These are phyloP conservation scores for Phytophthora foliorum DNA, from an alignment of 352 stramenopile species.

Conservation along the genomic window DNA sequence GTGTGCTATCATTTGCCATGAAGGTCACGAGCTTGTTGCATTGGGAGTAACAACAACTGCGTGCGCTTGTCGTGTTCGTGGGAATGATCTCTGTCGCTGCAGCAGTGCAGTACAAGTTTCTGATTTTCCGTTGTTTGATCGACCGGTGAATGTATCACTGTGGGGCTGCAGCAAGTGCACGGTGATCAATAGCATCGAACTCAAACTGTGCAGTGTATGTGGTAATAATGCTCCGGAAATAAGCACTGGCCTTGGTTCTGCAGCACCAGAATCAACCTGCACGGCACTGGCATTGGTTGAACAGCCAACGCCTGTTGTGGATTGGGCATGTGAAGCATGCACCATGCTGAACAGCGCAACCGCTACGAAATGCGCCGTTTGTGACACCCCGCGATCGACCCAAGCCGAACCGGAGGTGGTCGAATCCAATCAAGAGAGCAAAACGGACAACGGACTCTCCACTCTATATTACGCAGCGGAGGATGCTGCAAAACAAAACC, in stretches of 20 bases:
- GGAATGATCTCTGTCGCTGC: constrained; percentile 63
- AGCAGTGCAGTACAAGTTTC: constrained; percentile 43
- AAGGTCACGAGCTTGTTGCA: constrained; percentile 84
- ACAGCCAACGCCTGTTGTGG: constrained; percentile 28
- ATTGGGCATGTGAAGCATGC: constrained; percentile 83
- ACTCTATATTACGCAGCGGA: constrained; percentile 79
- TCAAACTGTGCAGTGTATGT: constrained; percentile 75
- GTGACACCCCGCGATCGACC: constrained; percentile 59
- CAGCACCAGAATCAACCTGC: constrained; percentile 48
- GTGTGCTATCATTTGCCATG: constrained; percentile 82
- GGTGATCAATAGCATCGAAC: constrained; percentile 73
- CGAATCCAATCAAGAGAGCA: constrained; percentile 27
- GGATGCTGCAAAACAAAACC: constrained; percentile 46
- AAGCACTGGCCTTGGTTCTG: constrained; percentile 7
- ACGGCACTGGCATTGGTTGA: constrained; percentile 60
- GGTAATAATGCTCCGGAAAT: constrained; percentile 40
- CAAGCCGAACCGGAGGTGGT: constrained; percentile 32
- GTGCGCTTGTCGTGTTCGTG: constrained; percentile 76
- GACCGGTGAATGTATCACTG: constrained; percentile 49
- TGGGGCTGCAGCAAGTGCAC: constrained; percentile 90
- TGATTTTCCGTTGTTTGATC: constrained; percentile 50
- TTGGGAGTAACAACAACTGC: constrained; percentile 74
- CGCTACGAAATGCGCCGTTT: constrained; percentile 79
- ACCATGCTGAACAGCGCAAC: constrained; percentile 77
- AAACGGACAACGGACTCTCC: constrained; percentile 59